These are phyloP conservation scores for Lactarius psammicola DNA, from an alignment of 768 basidiomycete species.

Conservation along the genomic window DNA sequence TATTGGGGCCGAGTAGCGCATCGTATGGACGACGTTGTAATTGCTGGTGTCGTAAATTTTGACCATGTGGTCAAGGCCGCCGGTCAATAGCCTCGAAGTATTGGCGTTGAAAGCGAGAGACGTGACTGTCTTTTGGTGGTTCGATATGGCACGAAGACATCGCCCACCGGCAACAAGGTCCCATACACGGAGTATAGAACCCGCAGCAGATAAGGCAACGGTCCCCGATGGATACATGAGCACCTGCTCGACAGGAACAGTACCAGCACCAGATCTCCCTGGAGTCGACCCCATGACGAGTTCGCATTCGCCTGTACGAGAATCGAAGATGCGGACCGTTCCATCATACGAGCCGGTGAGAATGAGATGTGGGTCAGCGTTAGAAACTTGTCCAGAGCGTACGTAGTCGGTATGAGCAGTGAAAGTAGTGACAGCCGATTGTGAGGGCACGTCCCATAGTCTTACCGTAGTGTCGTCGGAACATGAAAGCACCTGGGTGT, in stretches of 20 bases:
- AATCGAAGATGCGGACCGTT: conserved; percentile 84
- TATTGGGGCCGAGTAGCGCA: conserved; percentile 94
- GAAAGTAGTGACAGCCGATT: conserved; percentile 76
- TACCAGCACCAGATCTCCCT: conserved; percentile 35
- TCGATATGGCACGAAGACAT: conserved; percentile 87
- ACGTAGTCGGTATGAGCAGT: conserved; percentile 92
- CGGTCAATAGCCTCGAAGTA: conserved; percentile 79
- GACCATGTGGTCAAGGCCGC: conserved; percentile 94
- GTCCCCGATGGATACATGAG: conserved; percentile 90
- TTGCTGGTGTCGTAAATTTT: conserved; percentile 96
- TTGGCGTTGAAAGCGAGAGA: conserved; percentile 76
- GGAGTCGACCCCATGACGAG: conserved; percentile 64
- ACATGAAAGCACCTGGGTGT: conserved; percentile 86
- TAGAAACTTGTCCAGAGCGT: conserved; percentile 84
- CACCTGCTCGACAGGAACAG: conserved; percentile 83
- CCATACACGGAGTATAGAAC: conserved; percentile 93
- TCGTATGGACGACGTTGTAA: conserved; percentile 96
- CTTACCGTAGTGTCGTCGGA: conserved; percentile 95
- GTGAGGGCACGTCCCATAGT: conserved; percentile 94
- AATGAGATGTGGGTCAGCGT: conserved; percentile 77
- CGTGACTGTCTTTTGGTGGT: conserved; percentile 98
- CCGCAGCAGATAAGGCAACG: conserved; percentile 79
- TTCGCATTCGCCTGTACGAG: conserved; percentile 78
- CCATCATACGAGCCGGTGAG: conserved; percentile 95
- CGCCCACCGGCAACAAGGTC: conserved; percentile 89